Evolutionary conservation across 2,329 filamentous ascomycete genomes (phyloP).

Genomic region (Hymenoscyphus occultus): DNA sequence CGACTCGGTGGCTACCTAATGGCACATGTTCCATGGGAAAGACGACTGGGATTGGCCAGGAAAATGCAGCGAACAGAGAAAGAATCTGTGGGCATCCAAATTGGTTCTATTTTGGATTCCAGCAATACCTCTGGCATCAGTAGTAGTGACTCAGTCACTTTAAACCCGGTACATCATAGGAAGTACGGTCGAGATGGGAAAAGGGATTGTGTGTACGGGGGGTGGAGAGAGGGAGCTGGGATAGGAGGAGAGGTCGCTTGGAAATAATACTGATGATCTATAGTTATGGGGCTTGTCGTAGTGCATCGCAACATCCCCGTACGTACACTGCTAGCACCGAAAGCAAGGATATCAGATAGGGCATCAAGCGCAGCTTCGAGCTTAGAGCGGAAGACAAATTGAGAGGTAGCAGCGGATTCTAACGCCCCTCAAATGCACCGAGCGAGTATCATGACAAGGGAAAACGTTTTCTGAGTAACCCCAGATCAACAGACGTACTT

Average conservation of each 20-base stretch:
- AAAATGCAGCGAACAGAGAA: conserved; percentile 1
- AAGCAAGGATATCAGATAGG: conserved; percentile 11
- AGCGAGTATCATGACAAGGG: background rate
- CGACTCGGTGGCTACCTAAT: conserved; percentile 1
- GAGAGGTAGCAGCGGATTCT: conserved; percentile 7
- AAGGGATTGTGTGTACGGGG: background rate
- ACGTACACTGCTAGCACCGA: conserved; percentile 16
- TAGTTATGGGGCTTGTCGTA: conserved; percentile 6
- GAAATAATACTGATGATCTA: conserved; percentile 9
- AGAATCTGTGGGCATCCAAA: background rate
- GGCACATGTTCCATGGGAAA: background rate
- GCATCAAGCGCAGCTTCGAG: conserved; percentile 12
- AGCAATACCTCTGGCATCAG: background rate
- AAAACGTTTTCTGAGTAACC: background rate
- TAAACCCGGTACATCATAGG: background rate
- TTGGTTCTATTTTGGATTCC: conserved; percentile 2
- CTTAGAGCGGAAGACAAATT: conserved; percentile 5
- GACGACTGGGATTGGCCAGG: background rate
- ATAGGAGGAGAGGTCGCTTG: conserved; percentile 13
- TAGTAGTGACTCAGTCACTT: background rate
- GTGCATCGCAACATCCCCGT: conserved; percentile 8
- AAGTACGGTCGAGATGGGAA: background rate
- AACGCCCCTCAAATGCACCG: conserved; percentile 11
- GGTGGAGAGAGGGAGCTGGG: background rate
- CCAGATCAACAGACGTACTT: background rate